phyloP scores from a whole-genome alignment of 495 filamentous ascomycete species.

The Penicillium longicatenatum region DNA sequence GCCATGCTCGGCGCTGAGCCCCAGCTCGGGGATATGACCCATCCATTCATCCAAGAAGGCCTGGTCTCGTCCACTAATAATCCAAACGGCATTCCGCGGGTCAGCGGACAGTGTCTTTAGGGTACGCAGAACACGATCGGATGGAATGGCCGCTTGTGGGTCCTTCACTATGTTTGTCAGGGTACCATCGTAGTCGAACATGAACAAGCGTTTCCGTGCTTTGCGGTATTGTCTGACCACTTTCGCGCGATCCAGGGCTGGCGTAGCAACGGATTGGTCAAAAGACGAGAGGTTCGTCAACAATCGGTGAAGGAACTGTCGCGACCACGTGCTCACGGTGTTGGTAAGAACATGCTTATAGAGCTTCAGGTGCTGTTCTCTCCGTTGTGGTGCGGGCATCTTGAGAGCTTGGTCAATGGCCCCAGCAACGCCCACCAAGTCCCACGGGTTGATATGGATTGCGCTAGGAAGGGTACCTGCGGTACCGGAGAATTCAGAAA shows the following conservation, averaged over 20 bases:
- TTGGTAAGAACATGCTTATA: slow-evolving; percentile 80
- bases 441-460: slow-evolving; percentile 95
- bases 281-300: slow-evolving; percentile 76
- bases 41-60: slow-evolving; percentile 85
- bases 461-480: slow-evolving; percentile 82
- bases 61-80: slow-evolving; percentile 91
- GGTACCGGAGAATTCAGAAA: slow-evolving; percentile 95
- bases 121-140: slow-evolving; percentile 75
- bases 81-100: slow-evolving; percentile 88
- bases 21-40: slow-evolving; percentile 79
- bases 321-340: slow-evolving; percentile 82
- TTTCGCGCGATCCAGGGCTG: slow-evolving; percentile 70
- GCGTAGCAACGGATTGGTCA: slow-evolving; percentile 74
- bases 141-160: slow-evolving; percentile 82
- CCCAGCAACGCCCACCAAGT: slow-evolving; percentile 75
- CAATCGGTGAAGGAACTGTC: slow-evolving; percentile 71
- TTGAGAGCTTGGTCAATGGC: slow-evolving; percentile 77
- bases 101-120: slow-evolving; percentile 79
- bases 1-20: slow-evolving; percentile 93
- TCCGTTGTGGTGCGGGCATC: slow-evolving; percentile 65
- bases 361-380: slow-evolving; percentile 54
- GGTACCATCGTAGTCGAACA: slow-evolving; percentile 99
- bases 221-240: slow-evolving; percentile 71
- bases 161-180: slow-evolving; percentile 95
- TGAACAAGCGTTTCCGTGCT: slow-evolving; percentile 77